phyloP scores from a whole-genome alignment of 371 early-diverging fungal genomes.

The Syncephalastrum sp. region DNA sequence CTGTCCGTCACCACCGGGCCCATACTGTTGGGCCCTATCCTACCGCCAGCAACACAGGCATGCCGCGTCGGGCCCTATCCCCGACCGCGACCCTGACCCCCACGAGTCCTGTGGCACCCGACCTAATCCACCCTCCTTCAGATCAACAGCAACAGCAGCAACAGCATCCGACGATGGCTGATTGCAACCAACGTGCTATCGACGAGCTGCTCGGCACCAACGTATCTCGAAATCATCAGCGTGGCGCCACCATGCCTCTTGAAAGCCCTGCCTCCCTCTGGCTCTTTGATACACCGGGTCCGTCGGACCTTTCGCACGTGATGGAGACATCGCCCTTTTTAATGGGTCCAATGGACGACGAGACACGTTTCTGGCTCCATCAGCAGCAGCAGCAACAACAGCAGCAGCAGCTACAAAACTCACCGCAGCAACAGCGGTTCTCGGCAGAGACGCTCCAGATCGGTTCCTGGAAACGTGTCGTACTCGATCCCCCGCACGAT shows the following conservation, averaged over 20 bases:
- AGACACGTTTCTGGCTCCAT: neutral
- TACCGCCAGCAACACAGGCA: no score
- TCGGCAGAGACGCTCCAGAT: conserved; percentile 65
- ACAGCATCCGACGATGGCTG: conserved; percentile 4
- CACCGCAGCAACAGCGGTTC: conserved; percentile 11
- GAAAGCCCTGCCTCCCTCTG: conserved; percentile 22
- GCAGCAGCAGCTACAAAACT: neutral
- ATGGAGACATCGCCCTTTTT: neutral
- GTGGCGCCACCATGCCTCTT: conserved; percentile 13
- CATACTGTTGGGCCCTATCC: conserved; percentile 12
- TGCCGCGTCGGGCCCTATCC: no score
- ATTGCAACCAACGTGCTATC: neutral
- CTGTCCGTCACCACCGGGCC: conserved; percentile 9
- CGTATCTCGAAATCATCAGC: conserved; percentile 6
- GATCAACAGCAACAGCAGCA: conserved; percentile 4
- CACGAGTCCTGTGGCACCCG: no score
- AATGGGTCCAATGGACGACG: neutral
- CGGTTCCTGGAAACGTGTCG: conserved; percentile 78
- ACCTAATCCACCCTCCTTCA: no score
- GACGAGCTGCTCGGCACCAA: no score
- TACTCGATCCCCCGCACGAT: conserved; percentile 43
- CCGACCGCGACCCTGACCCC: no score
- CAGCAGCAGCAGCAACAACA: neutral
- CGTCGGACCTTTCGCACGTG: conserved; percentile 10
- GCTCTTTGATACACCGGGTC: conserved; percentile 30